These are phyloP conservation scores for Xylaria nigripes DNA, from an alignment of 495 filamentous ascomycete species.

Conservation along the genomic window DNA sequence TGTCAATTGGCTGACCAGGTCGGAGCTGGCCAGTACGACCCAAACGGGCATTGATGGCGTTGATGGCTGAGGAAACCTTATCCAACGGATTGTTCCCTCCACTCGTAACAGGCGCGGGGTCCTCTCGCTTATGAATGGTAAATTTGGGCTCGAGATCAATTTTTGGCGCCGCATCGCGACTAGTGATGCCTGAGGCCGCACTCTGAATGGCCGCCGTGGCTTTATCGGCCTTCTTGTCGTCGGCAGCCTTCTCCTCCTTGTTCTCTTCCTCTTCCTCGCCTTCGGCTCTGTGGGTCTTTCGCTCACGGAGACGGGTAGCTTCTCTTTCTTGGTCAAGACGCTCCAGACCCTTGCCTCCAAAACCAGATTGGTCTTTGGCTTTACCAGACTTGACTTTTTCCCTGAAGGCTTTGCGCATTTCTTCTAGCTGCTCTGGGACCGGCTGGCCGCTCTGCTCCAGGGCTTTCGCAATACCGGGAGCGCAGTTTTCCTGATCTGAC, in stretches of 20 bases:
- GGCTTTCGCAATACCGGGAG: constrained; percentile 84
- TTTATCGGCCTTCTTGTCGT: constrained; percentile 52
- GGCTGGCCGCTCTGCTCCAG: constrained; percentile 82
- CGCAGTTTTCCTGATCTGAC: constrained; percentile 81
- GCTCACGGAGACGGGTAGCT: constrained; percentile 70
- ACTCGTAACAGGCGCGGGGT: constrained; percentile 41
- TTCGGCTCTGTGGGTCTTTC: constrained; percentile 81
- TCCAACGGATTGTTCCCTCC: constrained; percentile 61
- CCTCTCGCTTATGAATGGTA: constrained; percentile 63
- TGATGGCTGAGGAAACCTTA: constrained; percentile 75
- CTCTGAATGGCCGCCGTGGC: constrained; percentile 57
- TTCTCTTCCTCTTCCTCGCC: constrained; percentile 83
- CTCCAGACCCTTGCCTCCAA: constrained; percentile 92
- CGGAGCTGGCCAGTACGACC: constrained; percentile 79
- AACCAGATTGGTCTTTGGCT: constrained; percentile 79
- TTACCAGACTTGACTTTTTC: constrained; percentile 91
- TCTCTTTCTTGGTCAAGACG: constrained; percentile 85
- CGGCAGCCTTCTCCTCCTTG: constrained; percentile 57
- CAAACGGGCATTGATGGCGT: constrained; percentile 76
- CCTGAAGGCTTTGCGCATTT: constrained; percentile 58
- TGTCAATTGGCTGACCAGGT: constrained; percentile 92
- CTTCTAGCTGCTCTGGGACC: constrained; percentile 58
- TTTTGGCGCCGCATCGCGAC: constrained; percentile 33
- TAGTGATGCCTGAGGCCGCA: constrained; percentile 48
- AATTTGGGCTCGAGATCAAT: constrained; percentile 48